These are phyloP conservation scores for Ceratocystis cacaofunesta DNA, from an alignment of 2,329 filamentous ascomycete genomes.

Conservation along the genomic window DNA sequence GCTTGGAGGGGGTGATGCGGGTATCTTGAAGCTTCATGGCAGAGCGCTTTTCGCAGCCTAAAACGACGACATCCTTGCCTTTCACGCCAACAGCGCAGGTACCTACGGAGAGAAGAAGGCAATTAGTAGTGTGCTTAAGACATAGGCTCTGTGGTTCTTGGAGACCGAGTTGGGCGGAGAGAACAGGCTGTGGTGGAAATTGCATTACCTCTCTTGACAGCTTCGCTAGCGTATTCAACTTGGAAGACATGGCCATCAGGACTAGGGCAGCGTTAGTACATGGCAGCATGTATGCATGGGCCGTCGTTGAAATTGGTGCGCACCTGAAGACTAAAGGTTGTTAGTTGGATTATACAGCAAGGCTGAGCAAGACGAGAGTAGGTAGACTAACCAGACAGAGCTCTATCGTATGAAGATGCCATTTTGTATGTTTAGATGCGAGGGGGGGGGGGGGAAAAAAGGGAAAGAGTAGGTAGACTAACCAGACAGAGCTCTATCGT, in stretches of 20 bases:
- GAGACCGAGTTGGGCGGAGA: conserved; percentile 2
- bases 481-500: conserved; percentile 98
- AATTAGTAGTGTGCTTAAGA: conserved; percentile 9
- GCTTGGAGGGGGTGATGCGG: conserved; percentile 96
- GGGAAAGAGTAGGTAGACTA: conserved; percentile 32
- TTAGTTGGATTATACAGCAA: conserved; percentile 29
- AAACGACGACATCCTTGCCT: conserved; percentile 81
- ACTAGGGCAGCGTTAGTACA: conserved; percentile 43
- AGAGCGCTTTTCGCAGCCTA: conserved; percentile 96
- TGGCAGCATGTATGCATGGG: conserved; percentile 29
- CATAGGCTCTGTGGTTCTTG: neutral
- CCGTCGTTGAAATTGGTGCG: conserved; percentile 20
- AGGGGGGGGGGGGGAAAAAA: no score
- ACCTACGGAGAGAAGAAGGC: conserved; percentile 35
- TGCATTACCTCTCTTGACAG: conserved; percentile 76
- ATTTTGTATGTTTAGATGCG: conserved; percentile 29
- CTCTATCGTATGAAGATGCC: conserved; percentile 97
- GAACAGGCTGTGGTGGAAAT: conserved; percentile 20
- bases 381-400: conserved; percentile 70
- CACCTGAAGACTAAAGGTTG: conserved; percentile 65
- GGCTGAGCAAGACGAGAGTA: conserved; percentile 20
- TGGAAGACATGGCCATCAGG: conserved; percentile 99
- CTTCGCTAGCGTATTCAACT: conserved; percentile 97
- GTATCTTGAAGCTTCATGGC: conserved; percentile 99
- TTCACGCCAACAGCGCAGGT: conserved; percentile 98